Evolutionary conservation across 2,329 filamentous ascomycete species (phyloP).

Genomic region (Fusarium duplospermum): DNA sequence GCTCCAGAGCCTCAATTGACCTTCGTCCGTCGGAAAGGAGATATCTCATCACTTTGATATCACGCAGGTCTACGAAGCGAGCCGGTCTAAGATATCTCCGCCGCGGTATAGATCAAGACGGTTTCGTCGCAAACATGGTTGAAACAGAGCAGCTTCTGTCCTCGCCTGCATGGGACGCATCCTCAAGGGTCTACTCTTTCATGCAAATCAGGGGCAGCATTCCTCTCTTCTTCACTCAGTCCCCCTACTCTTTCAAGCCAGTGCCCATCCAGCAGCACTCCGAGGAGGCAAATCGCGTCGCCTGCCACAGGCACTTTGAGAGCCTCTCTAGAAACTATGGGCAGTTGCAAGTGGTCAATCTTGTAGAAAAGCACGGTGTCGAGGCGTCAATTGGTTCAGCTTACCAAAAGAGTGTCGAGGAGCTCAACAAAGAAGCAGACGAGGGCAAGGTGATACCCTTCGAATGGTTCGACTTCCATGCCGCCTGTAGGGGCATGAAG

Average conservation of each 20-base stretch:
- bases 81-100: constrained; percentile 91
- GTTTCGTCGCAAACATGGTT: constrained; percentile 88
- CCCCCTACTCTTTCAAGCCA: constrained; percentile 92
- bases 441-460: constrained; percentile 64
- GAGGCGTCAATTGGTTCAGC: constrained; percentile 83
- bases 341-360: constrained; percentile 79
- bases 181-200: constrained; percentile 80
- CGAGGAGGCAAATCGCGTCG: constrained; percentile 78
- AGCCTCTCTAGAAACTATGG: constrained; percentile 78
- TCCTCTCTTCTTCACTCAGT: constrained; percentile 94
- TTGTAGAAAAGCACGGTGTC: constrained; percentile 89
- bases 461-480: constrained; percentile 98
- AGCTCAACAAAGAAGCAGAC: constrained; percentile 72
- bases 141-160: constrained; percentile 97
- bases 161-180: constrained; percentile 70
- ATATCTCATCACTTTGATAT: constrained; percentile 89
- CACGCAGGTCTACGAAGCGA: constrained; percentile 86
- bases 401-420: constrained; percentile 76
- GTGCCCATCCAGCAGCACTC: constrained; percentile 86
- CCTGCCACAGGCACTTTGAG: constrained; percentile 84
- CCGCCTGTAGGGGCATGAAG: constrained; percentile 93
- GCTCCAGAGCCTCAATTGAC: constrained; percentile 50
- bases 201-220: constrained; percentile 91
- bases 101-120: constrained; percentile 89
- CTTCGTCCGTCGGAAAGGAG: constrained; percentile 62